Evolutionary conservation across 2,329 filamentous ascomycete species (phyloP).

Genomic region (Pseudogymnoascus sp.): DNA sequence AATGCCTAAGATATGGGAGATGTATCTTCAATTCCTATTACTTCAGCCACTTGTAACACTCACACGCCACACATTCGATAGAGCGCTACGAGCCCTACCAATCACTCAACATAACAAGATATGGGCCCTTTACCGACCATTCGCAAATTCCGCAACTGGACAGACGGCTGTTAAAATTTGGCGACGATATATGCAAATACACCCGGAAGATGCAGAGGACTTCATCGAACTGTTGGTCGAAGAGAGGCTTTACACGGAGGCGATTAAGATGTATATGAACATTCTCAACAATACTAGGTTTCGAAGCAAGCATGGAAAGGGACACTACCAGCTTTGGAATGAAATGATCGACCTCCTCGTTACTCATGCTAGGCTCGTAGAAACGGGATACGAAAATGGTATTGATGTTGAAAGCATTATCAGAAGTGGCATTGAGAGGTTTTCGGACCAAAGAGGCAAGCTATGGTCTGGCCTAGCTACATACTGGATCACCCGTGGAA

Average conservation of each 20-base stretch:
- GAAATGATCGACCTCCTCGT: slow-evolving; percentile 96
- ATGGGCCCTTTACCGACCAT: slow-evolving; percentile 84
- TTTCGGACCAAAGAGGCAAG: slow-evolving; percentile 88
- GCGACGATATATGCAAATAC: slow-evolving; percentile 93
- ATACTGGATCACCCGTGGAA: slow-evolving; percentile 90
- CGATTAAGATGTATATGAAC: slow-evolving; percentile 82
- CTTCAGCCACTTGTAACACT: slow-evolving; percentile 85
- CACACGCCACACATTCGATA: slow-evolving; percentile 82
- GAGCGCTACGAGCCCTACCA: slow-evolving; percentile 81
- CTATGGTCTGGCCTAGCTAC: slow-evolving; percentile 91
- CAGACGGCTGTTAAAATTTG: slow-evolving; percentile 88
- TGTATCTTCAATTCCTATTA: slow-evolving; percentile 87
- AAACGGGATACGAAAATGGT: slow-evolving; percentile 69
- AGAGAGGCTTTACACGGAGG: slow-evolving; percentile 79
- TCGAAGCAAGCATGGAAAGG: slow-evolving; percentile 86
- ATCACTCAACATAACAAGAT: slow-evolving; percentile 93
- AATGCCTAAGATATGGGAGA: slow-evolving; percentile 97
- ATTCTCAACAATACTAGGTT: slow-evolving; percentile 87
- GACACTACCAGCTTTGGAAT: slow-evolving; percentile 92
- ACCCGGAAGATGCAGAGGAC: slow-evolving; percentile 90
- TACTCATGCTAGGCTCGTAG: slow-evolving; percentile 76
- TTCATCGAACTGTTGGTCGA: slow-evolving; percentile 84
- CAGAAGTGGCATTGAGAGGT: slow-evolving; percentile 80
- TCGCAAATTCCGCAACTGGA: slow-evolving; percentile 83
- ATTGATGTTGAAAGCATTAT: slow-evolving; percentile 91